phyloP scores from a whole-genome alignment of 2,329 filamentous ascomycete genomes.

The Diaporthe batatas region DNA sequence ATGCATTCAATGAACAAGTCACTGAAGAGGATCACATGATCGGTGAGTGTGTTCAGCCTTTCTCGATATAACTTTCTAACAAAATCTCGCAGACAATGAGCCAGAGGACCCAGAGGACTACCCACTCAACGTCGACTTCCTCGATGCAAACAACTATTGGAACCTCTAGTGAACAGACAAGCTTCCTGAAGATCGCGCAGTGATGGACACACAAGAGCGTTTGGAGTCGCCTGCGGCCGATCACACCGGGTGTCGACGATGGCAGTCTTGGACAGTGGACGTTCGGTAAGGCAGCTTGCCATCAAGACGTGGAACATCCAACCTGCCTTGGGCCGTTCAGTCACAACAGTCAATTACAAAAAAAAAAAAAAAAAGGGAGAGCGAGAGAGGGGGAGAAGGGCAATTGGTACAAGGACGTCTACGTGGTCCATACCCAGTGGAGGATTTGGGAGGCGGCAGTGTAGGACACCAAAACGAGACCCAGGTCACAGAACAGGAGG shows the following conservation, averaged over 20 bases:
- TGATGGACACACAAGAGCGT: not conserved
- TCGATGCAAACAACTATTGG: not conserved
- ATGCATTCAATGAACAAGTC: conserved; percentile 23
- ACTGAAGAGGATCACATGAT: not conserved
- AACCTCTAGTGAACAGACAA: not conserved
- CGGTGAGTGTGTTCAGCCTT: not conserved
- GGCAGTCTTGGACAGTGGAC: conserved; percentile 6
- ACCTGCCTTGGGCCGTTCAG: not conserved
- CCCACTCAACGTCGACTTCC: not conserved
- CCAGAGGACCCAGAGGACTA: not conserved
- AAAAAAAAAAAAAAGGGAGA: not conserved
- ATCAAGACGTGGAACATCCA: conserved; percentile 3
- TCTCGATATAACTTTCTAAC: conserved; percentile 3
- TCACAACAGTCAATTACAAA: not conserved
- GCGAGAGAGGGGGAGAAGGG: not conserved
- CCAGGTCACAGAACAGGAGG: not conserved
- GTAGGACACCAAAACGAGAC: not conserved
- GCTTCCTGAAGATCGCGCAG: not conserved
- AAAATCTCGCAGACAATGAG: not conserved
- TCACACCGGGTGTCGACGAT: not conserved
- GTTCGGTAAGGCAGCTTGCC: not conserved
- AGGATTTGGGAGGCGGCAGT: not conserved
- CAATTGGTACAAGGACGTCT: too few species aligned
- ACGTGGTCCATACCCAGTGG: not conserved
- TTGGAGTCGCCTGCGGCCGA: not conserved